Percentiles rank a stretch among this genome's conserved stretches.
These are phyloP conservation scores for Dictyostelium firmibasis DNA, from an alignment of 78 protist genomes.

Conservation along the genomic window DNA sequence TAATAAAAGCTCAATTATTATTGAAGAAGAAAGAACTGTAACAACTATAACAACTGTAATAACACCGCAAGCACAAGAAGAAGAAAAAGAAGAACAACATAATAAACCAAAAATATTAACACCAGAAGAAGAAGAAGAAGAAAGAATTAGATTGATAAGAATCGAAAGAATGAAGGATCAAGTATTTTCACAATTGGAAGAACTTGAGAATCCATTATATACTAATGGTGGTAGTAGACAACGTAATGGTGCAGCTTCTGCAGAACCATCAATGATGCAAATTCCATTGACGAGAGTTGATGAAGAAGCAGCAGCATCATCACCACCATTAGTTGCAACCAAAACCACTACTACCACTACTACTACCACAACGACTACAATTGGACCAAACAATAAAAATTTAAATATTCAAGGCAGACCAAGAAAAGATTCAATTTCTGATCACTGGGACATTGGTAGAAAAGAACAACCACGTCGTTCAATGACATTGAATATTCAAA, in stretches of 20 bases:
- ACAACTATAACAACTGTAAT: conserved; percentile 2
- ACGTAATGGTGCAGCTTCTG: background rate
- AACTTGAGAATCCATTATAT: background rate
- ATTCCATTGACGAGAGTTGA: background rate
- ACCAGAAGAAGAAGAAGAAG: background rate
- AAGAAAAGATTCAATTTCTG: conserved; percentile 70
- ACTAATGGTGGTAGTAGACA: background rate
- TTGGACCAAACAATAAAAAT: background rate
- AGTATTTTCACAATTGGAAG: conserved; percentile 11
- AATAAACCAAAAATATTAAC: background rate
- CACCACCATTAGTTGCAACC: background rate
- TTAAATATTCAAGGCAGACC: conserved; percentile 4
- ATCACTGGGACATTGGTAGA: conserved; percentile 70
- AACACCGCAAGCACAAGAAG: background rate
- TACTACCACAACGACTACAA: background rate
- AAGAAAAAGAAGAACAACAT: background rate
- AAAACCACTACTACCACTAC: background rate
- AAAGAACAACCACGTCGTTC: conserved; percentile 45
- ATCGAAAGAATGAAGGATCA: conserved; percentile 12
- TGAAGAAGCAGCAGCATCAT: background rate
- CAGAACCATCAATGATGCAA: background rate
- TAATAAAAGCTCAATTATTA: background rate
- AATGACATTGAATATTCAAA: conserved; percentile 35
- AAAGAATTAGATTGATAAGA: background rate
- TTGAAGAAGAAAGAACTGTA: background rate